Conservation (phyloP, 176 grass and related monocot genomes). For the Otatea glauca region DNA sequence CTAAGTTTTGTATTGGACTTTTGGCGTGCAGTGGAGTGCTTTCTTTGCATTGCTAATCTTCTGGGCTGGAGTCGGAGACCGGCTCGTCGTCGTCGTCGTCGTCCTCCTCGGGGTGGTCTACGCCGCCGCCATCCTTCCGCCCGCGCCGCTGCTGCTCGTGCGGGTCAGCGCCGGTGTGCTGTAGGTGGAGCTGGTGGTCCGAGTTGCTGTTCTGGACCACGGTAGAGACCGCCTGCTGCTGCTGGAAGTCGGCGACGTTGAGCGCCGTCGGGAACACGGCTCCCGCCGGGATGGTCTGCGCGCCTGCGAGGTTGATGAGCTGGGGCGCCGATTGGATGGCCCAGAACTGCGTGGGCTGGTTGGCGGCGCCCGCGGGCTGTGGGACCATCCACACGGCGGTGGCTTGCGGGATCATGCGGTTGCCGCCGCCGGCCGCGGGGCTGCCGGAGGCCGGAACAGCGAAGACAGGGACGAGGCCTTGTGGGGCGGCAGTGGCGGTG, state of each 20-base stretch:
- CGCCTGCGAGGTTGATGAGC: slow-evolving; percentile 68
- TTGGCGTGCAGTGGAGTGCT: background rate
- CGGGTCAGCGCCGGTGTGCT: slow-evolving; percentile 42
- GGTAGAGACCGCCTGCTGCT: slow-evolving; percentile 39
- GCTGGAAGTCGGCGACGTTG: slow-evolving; percentile 49
- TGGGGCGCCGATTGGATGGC: slow-evolving; percentile 74
- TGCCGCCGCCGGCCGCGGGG: background rate
- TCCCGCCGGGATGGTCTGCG: slow-evolving; percentile 49
- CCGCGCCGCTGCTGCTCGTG: slow-evolving; percentile 44
- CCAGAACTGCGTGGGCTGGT: slow-evolving; percentile 68
- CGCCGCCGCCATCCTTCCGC: slow-evolving; percentile 21
- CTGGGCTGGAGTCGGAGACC: slow-evolving; percentile 72
- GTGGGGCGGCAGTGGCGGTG: slow-evolving; percentile 30
- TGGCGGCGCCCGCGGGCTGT: slow-evolving; percentile 37
- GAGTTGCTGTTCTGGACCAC: slow-evolving; percentile 44
- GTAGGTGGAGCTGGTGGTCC: slow-evolving; percentile 25
- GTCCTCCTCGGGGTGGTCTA: slow-evolving; percentile 57
- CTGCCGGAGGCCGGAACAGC: slow-evolving; percentile 51
- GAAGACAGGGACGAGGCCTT: slow-evolving; percentile 77
- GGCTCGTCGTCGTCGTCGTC: slow-evolving; percentile 69
- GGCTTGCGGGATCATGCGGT: slow-evolving; percentile 73
- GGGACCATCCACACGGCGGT: slow-evolving; percentile 91
- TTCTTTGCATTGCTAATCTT: slow-evolving; percentile 42
- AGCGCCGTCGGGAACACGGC: slow-evolving; percentile 43
- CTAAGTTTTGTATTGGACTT: slow-evolving; percentile 54